Conservation (phyloP, 2,329 filamentous ascomycete species). For the Thielaviopsis musarum region DNA sequence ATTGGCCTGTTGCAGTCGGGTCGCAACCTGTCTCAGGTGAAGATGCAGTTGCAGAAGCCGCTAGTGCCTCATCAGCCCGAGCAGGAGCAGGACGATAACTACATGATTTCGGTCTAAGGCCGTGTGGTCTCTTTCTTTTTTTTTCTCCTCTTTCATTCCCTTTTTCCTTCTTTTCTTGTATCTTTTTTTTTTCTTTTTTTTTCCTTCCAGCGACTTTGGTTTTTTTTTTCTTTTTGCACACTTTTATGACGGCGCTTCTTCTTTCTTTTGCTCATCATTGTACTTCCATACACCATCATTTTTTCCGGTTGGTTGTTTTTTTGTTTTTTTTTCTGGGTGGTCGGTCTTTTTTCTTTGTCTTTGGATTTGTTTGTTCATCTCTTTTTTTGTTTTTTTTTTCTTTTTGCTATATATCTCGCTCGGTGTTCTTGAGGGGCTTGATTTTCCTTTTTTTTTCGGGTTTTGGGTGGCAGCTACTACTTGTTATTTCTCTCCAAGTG, state of each 20-base stretch:
- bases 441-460: slow-evolving; percentile 2
- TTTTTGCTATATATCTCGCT: neutral
- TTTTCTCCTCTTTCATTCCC: neutral
- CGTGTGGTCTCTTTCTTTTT: neutral
- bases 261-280: neutral
- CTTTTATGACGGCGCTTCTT: neutral
- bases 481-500: slow-evolving; percentile 2
- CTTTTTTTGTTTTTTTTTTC: neutral
- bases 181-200: neutral
- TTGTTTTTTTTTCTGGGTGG: slow-evolving; percentile 1
- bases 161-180: neutral
- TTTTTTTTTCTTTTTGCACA: neutral
- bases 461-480: slow-evolving; percentile 1
- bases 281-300: neutral
- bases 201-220: neutral
- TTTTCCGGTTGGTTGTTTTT: neutral
- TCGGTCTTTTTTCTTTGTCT: slow-evolving; percentile 1
- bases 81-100: slow-evolving; percentile 37
- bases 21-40: slow-evolving; percentile 38
- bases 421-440: slow-evolving; percentile 2
- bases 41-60: slow-evolving; percentile 9
- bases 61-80: neutral
- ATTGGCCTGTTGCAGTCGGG: slow-evolving; percentile 79
- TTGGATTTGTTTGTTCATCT: neutral
- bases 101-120: slow-evolving; percentile 54